Percentiles rank a stretch among this genome's conserved stretches.
phyloP scores from a whole-genome alignment of 1,284 basidiomycete genomes.

The Testicularia cyperi region DNA sequence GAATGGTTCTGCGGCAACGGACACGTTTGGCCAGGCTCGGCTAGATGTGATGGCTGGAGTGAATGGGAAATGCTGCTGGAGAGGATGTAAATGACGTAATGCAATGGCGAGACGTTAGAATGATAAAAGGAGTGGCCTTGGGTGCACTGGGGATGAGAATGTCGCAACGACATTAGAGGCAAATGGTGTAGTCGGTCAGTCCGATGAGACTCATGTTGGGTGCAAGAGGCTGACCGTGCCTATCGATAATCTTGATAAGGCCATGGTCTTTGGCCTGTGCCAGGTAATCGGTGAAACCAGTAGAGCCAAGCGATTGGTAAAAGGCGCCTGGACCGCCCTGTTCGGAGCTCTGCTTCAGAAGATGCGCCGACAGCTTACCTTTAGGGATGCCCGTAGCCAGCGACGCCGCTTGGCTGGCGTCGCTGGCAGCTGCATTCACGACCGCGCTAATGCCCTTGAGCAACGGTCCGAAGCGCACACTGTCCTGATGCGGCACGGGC shows the following conservation, averaged over 20 bases:
- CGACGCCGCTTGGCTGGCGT: not conserved
- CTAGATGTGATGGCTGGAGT: too few relatives aligned
- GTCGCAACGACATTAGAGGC: too few relatives aligned
- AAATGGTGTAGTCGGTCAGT: constrained; percentile 10
- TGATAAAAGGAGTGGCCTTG: too few relatives aligned
- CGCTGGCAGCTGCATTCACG: too few relatives aligned
- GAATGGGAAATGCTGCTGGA: too few relatives aligned
- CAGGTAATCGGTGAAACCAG: constrained; percentile 31
- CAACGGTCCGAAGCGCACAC: constrained; percentile 23
- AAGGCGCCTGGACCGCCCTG: constrained; percentile 21
- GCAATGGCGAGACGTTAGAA: too few relatives aligned
- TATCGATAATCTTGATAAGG: constrained; percentile 15
- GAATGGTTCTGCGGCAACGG: too few relatives aligned
- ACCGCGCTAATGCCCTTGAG: constrained; percentile 19
- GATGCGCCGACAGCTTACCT: constrained; percentile 18
- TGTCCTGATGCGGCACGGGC: constrained; percentile 13
- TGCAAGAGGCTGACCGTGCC: constrained; percentile 1
- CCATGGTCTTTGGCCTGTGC: constrained; percentile 25
- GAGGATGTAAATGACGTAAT: too few relatives aligned
- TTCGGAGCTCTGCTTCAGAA: constrained; percentile 17
- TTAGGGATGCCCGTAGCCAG: constrained; percentile 2
- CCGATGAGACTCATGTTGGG: constrained; percentile 6
- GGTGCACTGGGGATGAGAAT: too few relatives aligned
- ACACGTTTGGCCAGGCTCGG: too few relatives aligned
- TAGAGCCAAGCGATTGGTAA: constrained; percentile 31